Conservation (phyloP, 257 asterid species). For the Rauvolfia tetraphylla region DNA sequence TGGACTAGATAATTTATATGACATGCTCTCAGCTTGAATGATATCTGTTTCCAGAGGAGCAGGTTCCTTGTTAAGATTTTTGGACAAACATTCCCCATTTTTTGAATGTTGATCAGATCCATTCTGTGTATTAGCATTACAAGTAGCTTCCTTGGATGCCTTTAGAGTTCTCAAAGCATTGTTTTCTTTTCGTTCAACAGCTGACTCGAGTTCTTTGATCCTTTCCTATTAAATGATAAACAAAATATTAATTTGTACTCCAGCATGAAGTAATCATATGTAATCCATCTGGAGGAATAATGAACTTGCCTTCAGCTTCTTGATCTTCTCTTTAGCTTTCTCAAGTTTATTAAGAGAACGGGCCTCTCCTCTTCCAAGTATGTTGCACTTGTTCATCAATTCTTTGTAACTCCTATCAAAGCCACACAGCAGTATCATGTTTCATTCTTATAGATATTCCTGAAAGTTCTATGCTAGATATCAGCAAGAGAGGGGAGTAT, state of each 20-base stretch:
- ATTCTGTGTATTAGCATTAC: slow-evolving; percentile 6
- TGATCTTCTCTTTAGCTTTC: slow-evolving; percentile 72
- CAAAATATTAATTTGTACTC: slow-evolving; percentile 19
- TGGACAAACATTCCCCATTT: slow-evolving; percentile 21
- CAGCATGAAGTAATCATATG: slow-evolving; percentile 15
- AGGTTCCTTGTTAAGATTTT: slow-evolving; percentile 33
- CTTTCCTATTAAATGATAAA: slow-evolving; percentile 41
- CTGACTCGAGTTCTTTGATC: slow-evolving; percentile 62
- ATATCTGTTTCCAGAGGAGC: slow-evolving; percentile 22
- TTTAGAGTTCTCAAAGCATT: slow-evolving; percentile 60
- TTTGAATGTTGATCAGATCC: slow-evolving; percentile 23
- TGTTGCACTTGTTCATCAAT: slow-evolving; percentile 77
- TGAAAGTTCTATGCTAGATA: neutral
- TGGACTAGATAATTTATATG: slow-evolving; percentile 25
- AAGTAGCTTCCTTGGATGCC: slow-evolving; percentile 22
- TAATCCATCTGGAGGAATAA: slow-evolving; percentile 10
- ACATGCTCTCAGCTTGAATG: slow-evolving; percentile 21
- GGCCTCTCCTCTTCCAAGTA: slow-evolving; percentile 92
- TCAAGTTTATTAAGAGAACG: slow-evolving; percentile 61
- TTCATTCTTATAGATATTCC: neutral
- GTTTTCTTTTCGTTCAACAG: slow-evolving; percentile 62
- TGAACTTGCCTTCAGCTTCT: slow-evolving; percentile 58
- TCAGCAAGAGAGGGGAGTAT: neutral
- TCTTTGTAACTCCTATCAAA: slow-evolving; percentile 84
- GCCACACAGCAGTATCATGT: slow-evolving; percentile 18